Evolutionary conservation across 192 early-diverging fungal species (phyloP).

Genomic region (Coemansia sp.): DNA sequence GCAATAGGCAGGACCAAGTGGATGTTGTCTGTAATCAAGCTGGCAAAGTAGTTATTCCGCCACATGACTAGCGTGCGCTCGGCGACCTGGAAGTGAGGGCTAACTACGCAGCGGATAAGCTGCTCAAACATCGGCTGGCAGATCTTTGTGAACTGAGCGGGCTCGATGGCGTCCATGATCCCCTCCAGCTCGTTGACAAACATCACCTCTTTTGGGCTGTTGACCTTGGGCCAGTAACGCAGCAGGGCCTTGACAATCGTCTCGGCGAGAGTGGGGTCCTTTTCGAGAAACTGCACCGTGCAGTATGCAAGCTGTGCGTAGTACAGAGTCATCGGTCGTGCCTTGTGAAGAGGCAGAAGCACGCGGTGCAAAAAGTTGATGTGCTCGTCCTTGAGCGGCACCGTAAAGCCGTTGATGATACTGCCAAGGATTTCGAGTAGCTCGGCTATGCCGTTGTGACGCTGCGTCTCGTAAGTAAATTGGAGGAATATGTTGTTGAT

Average conservation of each 20-base stretch:
- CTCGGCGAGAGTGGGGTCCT: slow-evolving; percentile 89
- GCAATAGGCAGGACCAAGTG: slow-evolving; percentile 90
- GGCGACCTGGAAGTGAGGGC: slow-evolving; percentile 98
- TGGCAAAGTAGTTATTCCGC: slow-evolving; percentile 99
- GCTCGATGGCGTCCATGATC: slow-evolving; percentile 94
- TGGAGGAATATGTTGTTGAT: slow-evolving; percentile 99
- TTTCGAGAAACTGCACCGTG: slow-evolving; percentile 98
- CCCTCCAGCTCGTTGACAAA: slow-evolving; percentile 98
- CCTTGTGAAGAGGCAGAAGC: slow-evolving; percentile 95
- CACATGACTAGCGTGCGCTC: slow-evolving; percentile 97
- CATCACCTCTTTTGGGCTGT: slow-evolving; percentile 99
- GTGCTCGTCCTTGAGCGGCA: slow-evolving; percentile 99
- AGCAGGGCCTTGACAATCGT: slow-evolving; percentile 88
- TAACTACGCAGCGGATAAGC: slow-evolving; percentile 90
- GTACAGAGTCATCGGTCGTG: slow-evolving; percentile 90
- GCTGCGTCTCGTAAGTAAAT: slow-evolving; percentile 95
- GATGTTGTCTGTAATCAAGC: slow-evolving; percentile 92
- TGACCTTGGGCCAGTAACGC: slow-evolving; percentile 98
- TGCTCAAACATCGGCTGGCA: slow-evolving; percentile 91
- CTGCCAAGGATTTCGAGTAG: slow-evolving; percentile 98
- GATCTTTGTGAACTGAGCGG: slow-evolving; percentile 84
- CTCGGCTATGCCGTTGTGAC: slow-evolving; percentile 98
- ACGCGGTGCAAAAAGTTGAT: slow-evolving; percentile 92
- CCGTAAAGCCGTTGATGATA: slow-evolving; percentile 99
- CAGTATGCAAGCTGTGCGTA: slow-evolving; percentile 98